Evolutionary conservation across 2,329 filamentous ascomycete species (phyloP).

Genomic region (Myriosclerotinia duriaeana): DNA sequence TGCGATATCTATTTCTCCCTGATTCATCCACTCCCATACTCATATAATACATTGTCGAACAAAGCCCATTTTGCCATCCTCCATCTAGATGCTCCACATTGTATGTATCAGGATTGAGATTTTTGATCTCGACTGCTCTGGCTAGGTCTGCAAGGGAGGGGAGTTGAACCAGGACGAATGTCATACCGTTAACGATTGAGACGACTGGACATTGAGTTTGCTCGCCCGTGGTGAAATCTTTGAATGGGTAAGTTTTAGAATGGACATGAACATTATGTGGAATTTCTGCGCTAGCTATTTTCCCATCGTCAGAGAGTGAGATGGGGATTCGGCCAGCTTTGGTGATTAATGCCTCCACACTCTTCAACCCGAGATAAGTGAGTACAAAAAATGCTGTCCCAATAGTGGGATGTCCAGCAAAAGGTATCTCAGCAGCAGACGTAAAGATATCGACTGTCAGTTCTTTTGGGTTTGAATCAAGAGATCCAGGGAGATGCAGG

Average conservation of each 20-base stretch:
- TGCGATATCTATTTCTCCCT: conserved; percentile 46
- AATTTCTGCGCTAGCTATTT: conserved; percentile 59
- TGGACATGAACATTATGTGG: conserved; percentile 68
- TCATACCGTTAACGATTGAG: conserved; percentile 72
- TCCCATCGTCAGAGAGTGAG: conserved; percentile 41
- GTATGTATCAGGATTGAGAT: conserved; percentile 39
- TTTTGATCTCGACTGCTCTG: conserved; percentile 35
- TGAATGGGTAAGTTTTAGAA: conserved; percentile 41
- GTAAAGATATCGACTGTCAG: conserved; percentile 61
- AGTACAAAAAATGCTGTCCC: conserved; percentile 53
- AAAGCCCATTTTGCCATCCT: conserved; percentile 31
- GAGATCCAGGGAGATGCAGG: conserved; percentile 46
- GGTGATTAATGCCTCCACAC: conserved; percentile 45
- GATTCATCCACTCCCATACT: conserved; percentile 37
- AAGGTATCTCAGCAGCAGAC: conserved; percentile 53
- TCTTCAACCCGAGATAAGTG: conserved; percentile 25
- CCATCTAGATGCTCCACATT: conserved; percentile 32
- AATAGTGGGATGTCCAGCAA: conserved; percentile 63
- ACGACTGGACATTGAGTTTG: conserved; percentile 48
- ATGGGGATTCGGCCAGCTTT: conserved; percentile 59
- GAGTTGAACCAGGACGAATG: conserved; percentile 66
- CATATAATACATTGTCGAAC: conserved; percentile 35
- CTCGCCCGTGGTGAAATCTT: background rate
- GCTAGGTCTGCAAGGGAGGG: conserved; percentile 53
- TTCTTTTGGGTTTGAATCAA: conserved; percentile 25